phyloP scores from a whole-genome alignment of 805 yeast genomes.

The Brettanomyces nanus region DNA sequence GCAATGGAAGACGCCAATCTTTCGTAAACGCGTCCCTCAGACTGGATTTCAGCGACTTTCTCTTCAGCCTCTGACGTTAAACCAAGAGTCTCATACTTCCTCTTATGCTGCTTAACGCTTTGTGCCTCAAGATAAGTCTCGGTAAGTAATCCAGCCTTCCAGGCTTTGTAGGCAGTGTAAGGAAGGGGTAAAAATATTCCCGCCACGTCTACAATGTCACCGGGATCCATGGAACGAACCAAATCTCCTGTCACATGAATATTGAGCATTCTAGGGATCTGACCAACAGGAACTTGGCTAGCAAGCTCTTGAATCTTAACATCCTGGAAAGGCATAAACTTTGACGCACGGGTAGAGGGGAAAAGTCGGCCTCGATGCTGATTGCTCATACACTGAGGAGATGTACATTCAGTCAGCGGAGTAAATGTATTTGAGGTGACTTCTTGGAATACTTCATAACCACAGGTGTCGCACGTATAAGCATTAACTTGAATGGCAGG shows the following conservation, averaged over 20 bases:
- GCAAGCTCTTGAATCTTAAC: slow-evolving; percentile 91
- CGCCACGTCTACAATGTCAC: slow-evolving; percentile 87
- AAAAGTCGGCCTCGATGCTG: slow-evolving; percentile 81
- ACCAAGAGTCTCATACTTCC: slow-evolving; percentile 65
- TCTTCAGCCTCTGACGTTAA: slow-evolving; percentile 47
- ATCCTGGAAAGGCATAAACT: slow-evolving; percentile 92
- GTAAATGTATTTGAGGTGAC: slow-evolving; percentile 76
- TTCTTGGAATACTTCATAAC: slow-evolving; percentile 93
- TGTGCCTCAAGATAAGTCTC: slow-evolving; percentile 93
- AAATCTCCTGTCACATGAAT: slow-evolving; percentile 89
- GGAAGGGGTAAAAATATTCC: slow-evolving; percentile 94
- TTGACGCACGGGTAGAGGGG: slow-evolving; percentile 92
- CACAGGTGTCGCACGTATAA: slow-evolving; percentile 96
- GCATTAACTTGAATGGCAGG: slow-evolving; percentile 89
- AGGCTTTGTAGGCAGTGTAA: slow-evolving; percentile 89
- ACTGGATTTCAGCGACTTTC: slow-evolving; percentile 46
- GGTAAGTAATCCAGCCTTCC: slow-evolving; percentile 86
- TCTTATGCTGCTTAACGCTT: slow-evolving; percentile 76
- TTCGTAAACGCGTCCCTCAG: slow-evolving; percentile 67
- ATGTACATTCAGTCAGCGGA: slow-evolving; percentile 84
- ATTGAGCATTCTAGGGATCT: slow-evolving; percentile 82
- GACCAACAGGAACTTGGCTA: slow-evolving; percentile 96
- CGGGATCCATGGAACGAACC: slow-evolving; percentile 83
- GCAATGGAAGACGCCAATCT: slow-evolving; percentile 84
- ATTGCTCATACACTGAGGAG: slow-evolving; percentile 69